Base-by-base conservation (phyloP, 768 basidiomycete genomes). In the Boletellus sp. region DNA sequence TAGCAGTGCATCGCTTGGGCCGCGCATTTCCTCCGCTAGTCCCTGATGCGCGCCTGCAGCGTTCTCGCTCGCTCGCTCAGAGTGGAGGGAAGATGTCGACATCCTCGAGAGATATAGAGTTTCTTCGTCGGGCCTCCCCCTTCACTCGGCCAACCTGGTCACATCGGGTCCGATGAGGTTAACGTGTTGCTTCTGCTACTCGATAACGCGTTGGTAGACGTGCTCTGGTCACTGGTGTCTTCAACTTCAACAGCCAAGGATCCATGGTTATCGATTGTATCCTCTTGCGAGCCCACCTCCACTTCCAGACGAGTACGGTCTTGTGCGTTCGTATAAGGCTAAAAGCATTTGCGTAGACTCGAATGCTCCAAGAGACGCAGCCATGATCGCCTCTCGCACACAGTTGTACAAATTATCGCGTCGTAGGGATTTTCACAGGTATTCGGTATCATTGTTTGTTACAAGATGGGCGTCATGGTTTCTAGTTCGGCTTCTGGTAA, bases 361-460 rank as follows among this genome's bases (percentile, higher is more conserved):
- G 77, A 76, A 20, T 68, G 52, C 22, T 70, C 67, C 51, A 79
- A 59, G 31, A 78, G 60, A 23, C 70, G 60, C 40, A 74, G 54
- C 78, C 78, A 80, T 0, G 68, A 64, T n/a, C 70, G 65, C 23
- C 78, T 72, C 49, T 78, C 72, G 58, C 80, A 81, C 12, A 79
- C 79, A 11, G 79, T 80, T 2, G 77, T 78, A 59, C 75, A 79
- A 45, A 81, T 60, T 57, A 81, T 60, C 23, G 63, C 69, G 56
- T 80, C 76, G 61, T 80, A 81, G 22, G 59, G 59, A 32, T 57
- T 50, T 40, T 69, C 62, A 12, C 59, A 54, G 48, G 66, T 56
- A 13, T 66, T 58, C 11, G 62, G 64, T n/a, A 66, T 69, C 41
- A 75, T 60, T 9, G 70, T 53, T 56, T 76, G 69, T 58, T 71